A percentile compares a stretch with the other conserved stretches of the same genome.
Evolutionary conservation across 2,329 filamentous ascomycete genomes (phyloP).

Genomic region (Sporothrix schenckii): DNA sequence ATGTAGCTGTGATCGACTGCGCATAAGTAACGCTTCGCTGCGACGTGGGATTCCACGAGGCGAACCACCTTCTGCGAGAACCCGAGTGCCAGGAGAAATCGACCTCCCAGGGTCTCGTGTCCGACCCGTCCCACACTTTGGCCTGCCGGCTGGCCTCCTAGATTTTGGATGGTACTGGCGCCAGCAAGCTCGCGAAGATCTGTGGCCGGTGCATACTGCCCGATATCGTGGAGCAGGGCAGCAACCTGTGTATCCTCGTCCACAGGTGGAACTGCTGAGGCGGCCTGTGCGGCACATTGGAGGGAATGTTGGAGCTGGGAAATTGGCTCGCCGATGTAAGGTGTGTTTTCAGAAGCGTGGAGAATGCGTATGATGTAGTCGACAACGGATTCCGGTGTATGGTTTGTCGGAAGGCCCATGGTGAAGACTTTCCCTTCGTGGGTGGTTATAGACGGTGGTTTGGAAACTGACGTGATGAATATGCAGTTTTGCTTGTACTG

Average conservation of each 20-base stretch:
- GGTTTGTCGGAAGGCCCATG: background rate
- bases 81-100: conserved; percentile 26
- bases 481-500: background rate
- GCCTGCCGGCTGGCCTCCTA: conserved; percentile 6
- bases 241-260: conserved; percentile 8
- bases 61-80: conserved; percentile 28
- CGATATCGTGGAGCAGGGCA: conserved; percentile 1
- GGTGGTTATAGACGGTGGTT: background rate
- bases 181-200: background rate
- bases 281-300: conserved; percentile 20
- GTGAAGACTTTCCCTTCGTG: background rate
- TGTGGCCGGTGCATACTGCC: conserved; percentile 8
- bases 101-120: conserved; percentile 17
- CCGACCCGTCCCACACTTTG: background rate
- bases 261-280: background rate
- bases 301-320: conserved; percentile 30
- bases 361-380: conserved; percentile 9
- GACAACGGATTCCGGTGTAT: background rate
- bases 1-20: conserved; percentile 26
- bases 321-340: conserved; percentile 29
- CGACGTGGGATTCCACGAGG: conserved; percentile 27
- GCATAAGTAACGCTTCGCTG: conserved; percentile 29
- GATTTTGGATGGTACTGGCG: background rate
- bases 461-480: background rate
- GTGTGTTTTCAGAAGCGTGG: conserved; percentile 16